These are phyloP conservation scores for Plasmodium adleri DNA, from an alignment of 169 alveolate genomes.

Conservation along the genomic window DNA sequence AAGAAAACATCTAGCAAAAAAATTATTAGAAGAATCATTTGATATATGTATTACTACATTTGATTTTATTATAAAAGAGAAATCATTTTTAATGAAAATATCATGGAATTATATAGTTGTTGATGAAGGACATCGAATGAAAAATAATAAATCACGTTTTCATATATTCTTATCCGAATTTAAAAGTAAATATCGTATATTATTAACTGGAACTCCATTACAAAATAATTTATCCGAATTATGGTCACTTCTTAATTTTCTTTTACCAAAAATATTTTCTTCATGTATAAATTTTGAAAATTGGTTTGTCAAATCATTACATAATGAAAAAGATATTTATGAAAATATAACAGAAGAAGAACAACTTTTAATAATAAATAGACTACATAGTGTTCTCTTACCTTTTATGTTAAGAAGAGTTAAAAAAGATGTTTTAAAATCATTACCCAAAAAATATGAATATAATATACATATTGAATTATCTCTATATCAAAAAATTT, in stretches of 20 bases:
- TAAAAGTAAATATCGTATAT: constrained; percentile 94
- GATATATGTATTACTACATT: constrained; percentile 79
- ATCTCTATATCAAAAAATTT: constrained; percentile 94
- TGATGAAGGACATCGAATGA: constrained; percentile 99
- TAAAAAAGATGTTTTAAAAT: constrained; percentile 97
- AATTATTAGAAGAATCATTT: constrained; percentile 66
- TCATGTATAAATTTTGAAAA: constrained; percentile 97
- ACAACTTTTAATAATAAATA: constrained; percentile 81
- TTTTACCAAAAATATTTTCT: constrained; percentile 97
- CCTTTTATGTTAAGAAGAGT: constrained; percentile 99
- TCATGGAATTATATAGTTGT: constrained; percentile 97
- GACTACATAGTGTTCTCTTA: constrained; percentile 96
- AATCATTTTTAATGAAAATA: constrained; percentile 78
- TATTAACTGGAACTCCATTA: constrained; percentile 99
- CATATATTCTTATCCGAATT: constrained; percentile 90
- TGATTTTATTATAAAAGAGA: constrained; percentile 78
- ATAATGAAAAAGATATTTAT: constrained; percentile 36
- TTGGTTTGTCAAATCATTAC: constrained; percentile 91
- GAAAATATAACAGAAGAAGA: constrained; percentile 60
- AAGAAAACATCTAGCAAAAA: constrained; percentile 81
- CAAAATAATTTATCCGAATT: constrained; percentile 98
- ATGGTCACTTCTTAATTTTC: constrained; percentile 99
- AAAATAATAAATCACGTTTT: constrained; percentile 95
- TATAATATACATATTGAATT: constrained; percentile 90
- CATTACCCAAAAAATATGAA: constrained; percentile 96